These are phyloP conservation scores for Melastoma candidum DNA, from an alignment of 441 rosid species.

Conservation along the genomic window DNA sequence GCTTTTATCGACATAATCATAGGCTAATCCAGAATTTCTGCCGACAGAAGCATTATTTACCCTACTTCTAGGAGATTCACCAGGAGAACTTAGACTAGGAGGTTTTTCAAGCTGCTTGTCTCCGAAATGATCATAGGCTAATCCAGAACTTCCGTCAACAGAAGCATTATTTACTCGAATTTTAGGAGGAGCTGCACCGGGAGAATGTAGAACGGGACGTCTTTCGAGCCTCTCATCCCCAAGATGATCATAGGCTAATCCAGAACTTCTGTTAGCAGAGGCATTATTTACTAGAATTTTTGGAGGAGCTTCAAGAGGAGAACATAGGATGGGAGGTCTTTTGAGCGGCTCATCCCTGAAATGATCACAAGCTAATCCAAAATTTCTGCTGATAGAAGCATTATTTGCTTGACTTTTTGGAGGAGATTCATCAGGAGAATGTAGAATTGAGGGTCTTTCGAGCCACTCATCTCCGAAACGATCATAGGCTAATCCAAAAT, in stretches of 20 bases:
- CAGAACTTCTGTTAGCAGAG: too few species aligned
- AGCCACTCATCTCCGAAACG: background rate
- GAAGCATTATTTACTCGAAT: constrained; percentile 1
- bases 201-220: background rate
- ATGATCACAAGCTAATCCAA: too few species aligned
- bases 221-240: too few species aligned
- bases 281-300: too few species aligned
- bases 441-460: background rate
- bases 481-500: constrained; percentile 9
- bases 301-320: too few species aligned
- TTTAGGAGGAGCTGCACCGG: too few species aligned
- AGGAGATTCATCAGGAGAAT: background rate
- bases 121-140: background rate
- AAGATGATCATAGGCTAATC: too few species aligned
- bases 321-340: too few species aligned
- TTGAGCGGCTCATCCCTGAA: too few species aligned
- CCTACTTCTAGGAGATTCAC: background rate
- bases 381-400: too few species aligned
- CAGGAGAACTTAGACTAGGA: background rate
- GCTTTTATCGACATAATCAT: too few species aligned
- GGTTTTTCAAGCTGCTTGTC: background rate
- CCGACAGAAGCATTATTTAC: constrained; percentile 1
- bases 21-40: background rate
- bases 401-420: background rate
- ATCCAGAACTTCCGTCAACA: background rate